Percentiles rank a stretch among this genome's conserved stretches.
phyloP scores from a whole-genome alignment of 345 rosid species.

The Brassica cretica region DNA sequence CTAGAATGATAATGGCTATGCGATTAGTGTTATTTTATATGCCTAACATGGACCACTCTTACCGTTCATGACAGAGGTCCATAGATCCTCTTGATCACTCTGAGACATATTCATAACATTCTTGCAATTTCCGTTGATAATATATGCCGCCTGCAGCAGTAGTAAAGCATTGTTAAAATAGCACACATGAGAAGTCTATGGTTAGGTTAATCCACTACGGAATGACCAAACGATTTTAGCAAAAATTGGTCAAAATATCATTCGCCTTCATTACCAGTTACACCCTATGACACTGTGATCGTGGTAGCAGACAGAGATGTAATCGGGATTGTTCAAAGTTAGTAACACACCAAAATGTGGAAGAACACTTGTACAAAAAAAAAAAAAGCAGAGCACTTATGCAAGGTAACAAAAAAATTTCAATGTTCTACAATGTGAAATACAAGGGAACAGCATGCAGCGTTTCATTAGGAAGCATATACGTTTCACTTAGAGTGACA shows the following conservation, averaged over 20 bases:
- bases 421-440: too few species aligned
- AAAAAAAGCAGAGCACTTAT: neutral
- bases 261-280: neutral
- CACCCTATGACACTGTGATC: neutral
- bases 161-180: neutral
- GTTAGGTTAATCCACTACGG: neutral
- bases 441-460: neutral
- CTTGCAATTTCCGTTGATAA: constrained; percentile 92
- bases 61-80: constrained; percentile 84
- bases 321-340: neutral
- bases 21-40: neutral
- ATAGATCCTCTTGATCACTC: constrained; percentile 83
- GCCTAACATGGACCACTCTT: constrained; percentile 31
- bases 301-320: constrained; percentile 1
- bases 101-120: constrained; percentile 95
- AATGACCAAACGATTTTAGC: neutral
- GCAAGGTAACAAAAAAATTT: neutral
- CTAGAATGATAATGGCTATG: neutral
- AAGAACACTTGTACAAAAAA: neutral
- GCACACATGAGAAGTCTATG: neutral
- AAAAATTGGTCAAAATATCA: neutral
- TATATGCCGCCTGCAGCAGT: constrained; percentile 74
- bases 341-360: neutral
- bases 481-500: neutral
- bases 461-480: neutral